Conservation (phyloP, 2,329 filamentous ascomycete species). For the Fusarium nodosum region DNA sequence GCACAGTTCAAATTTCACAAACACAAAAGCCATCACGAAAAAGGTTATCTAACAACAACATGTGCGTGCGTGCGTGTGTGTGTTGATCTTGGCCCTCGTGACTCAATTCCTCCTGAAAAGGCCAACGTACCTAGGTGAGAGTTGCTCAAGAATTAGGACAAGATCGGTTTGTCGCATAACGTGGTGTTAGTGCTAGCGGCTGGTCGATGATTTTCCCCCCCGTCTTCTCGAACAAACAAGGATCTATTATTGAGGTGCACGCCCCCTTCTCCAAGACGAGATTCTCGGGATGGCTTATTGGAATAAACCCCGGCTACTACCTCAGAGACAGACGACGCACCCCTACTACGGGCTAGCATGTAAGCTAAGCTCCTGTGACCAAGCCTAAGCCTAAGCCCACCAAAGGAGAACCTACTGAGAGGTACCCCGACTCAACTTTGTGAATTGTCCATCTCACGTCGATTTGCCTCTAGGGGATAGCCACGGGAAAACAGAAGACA, state of each 20-base stretch:
- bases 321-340: constrained; percentile 6
- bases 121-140: not conserved
- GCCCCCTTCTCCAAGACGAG: constrained; percentile 5
- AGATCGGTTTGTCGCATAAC: constrained; percentile 34
- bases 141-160: constrained; percentile 33
- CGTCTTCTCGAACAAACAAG: constrained; percentile 28
- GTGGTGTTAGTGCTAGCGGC: not conserved
- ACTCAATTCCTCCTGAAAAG: constrained; percentile 24
- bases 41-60: constrained; percentile 14
- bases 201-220: not conserved
- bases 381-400: constrained; percentile 27
- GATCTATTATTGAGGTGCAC: constrained; percentile 9
- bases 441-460: not conserved
- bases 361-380: constrained; percentile 22
- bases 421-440: constrained; percentile 17
- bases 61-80: constrained; percentile 27
- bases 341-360: constrained; percentile 16
- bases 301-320: constrained; percentile 39
- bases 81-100: constrained; percentile 36
- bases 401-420: constrained; percentile 10
- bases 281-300: constrained; percentile 39
- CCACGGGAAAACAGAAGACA: constrained; percentile 17
- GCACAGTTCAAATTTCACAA: constrained; percentile 11
- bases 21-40: constrained; percentile 4
- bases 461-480: constrained; percentile 29